Evolutionary conservation across 2,329 filamentous ascomycete species (phyloP), one percentile per base, ranked within the genome.

Genomic region (Ascochyta pisi): DNA sequence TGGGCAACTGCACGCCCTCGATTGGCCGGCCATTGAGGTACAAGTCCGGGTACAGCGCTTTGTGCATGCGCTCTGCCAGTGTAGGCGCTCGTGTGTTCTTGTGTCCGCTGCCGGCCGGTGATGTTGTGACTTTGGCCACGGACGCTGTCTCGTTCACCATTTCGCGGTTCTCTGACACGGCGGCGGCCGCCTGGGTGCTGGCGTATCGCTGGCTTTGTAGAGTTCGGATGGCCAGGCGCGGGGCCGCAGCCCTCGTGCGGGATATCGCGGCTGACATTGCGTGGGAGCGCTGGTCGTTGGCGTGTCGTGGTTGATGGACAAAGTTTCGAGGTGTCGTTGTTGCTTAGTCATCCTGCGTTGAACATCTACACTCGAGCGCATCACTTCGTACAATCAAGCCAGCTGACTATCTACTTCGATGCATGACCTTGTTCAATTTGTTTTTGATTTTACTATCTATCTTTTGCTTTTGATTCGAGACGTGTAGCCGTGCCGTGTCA

Each of bases 251-350:
- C 84, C 89, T 86, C 77, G 81, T 73, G 42, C 81, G 77, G 52
- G 84, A 78, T 70, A 83, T 70, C 57, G 83, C 77, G 63, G 84
- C 81, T 64, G 84, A 82, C 82, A 91, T 92, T 67, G 63, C 52
- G 44, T 51, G 57, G 49, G 54, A 57, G 49, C 46, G 65, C 47
- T 58, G 57, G 41, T 44, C 34, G 50, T 46, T n/a, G 54, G 53
- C 44, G 45, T 48, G 50, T 53, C 54, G 51, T 43, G 60, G 33
- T 51, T 43, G 50, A 23, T 62, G 54, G 50, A 56, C 58, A 69
- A 70, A 66, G 64, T 55, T 55, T 69, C 65, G 52, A 57, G 22
- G 39, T 50, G 26, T 29, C 26, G 16, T 37, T 3, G 6, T 2
- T 27, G 54, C 54, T 57, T 57, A 57, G 54, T 57, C 54, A 57